Percentiles rank a stretch among this genome's conserved stretches.
Evolutionary conservation across 139 green algal species (phyloP).

Genomic region (Asterochloris sp.): DNA sequence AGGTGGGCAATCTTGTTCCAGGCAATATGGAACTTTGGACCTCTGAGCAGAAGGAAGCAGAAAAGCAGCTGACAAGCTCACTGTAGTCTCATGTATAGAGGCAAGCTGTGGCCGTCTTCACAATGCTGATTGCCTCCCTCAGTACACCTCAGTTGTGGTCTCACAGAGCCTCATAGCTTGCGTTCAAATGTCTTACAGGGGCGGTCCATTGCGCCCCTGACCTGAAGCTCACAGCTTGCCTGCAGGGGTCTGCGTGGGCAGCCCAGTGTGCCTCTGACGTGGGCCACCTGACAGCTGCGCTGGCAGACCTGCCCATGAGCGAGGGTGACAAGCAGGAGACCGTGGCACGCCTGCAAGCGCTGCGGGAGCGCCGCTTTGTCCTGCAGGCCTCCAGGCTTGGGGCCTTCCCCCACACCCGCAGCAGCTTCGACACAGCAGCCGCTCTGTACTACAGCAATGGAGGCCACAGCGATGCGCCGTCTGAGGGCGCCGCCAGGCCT

Average conservation of each 20-base stretch:
- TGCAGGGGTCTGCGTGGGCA: conserved; percentile 33
- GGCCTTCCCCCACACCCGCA: too few species aligned
- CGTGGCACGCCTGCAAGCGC: background rate
- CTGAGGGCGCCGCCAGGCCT: too few species aligned
- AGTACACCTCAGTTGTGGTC: background rate
- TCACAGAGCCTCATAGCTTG: background rate
- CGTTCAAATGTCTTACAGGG: background rate
- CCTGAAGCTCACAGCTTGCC: background rate
- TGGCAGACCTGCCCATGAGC: conserved; percentile 32
- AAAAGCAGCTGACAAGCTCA: background rate
- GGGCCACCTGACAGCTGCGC: background rate
- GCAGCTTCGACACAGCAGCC: too few species aligned
- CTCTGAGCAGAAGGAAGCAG: background rate
- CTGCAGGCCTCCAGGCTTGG: too few species aligned
- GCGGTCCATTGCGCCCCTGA: background rate
- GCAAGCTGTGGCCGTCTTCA: background rate
- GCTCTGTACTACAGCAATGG: too few species aligned
- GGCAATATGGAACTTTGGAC: background rate
- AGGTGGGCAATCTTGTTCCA: background rate
- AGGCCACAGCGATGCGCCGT: too few species aligned
- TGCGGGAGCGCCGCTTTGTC: conserved; percentile 16
- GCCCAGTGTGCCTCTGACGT: conserved; percentile 31
- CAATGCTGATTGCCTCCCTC: background rate
- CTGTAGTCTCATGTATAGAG: background rate
- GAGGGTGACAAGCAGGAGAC: conserved; percentile 11